Percentiles rank a stretch among this genome's conserved stretches.
Conservation (phyloP, 164 flowering plant genomes). For the Platanus orientalis region DNA sequence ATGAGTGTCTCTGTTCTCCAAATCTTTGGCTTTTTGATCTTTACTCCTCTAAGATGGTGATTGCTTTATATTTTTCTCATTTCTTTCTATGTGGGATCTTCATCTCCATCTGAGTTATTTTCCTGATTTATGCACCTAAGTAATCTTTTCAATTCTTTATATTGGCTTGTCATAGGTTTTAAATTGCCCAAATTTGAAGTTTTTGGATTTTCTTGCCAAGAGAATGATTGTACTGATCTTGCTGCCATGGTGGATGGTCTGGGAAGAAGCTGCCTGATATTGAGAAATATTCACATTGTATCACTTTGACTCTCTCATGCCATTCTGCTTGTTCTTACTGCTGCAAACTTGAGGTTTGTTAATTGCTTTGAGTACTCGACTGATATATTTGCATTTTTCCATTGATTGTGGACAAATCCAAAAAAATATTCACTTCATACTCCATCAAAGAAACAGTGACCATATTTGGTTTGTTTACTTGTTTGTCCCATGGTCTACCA, state of each 20-base stretch:
- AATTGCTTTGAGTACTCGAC: neutral
- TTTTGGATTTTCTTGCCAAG: slow-evolving; percentile 68
- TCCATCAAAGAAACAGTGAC: neutral
- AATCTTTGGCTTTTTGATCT: slow-evolving; percentile 93
- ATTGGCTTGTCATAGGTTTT: slow-evolving; percentile 45
- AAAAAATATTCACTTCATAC: neutral
- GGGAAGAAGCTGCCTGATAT: slow-evolving; percentile 72
- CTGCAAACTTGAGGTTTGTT: slow-evolving; percentile 77
- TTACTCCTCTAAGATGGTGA: slow-evolving; percentile 74
- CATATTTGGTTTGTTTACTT: neutral
- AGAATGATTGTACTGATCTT: slow-evolving; percentile 80
- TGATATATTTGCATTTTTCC: neutral
- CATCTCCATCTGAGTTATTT: neutral
- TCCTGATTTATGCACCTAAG: neutral
- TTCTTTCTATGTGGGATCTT: neutral
- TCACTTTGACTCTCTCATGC: slow-evolving; percentile 71
- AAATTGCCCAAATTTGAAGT: slow-evolving; percentile 79
- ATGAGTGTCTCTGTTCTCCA: slow-evolving; percentile 60
- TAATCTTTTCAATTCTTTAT: neutral
- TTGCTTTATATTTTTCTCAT: neutral
- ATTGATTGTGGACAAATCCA: neutral
- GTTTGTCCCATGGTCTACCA: no score
- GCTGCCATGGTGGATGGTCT: slow-evolving; percentile 49
- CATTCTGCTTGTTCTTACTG: slow-evolving; percentile 78
- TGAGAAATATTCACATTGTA: slow-evolving; percentile 85